Percentiles rank a stretch among this genome's conserved stretches.
Evolutionary conservation across 2,329 filamentous ascomycete genomes (phyloP).

Genomic region (Alternaria arborescens): DNA sequence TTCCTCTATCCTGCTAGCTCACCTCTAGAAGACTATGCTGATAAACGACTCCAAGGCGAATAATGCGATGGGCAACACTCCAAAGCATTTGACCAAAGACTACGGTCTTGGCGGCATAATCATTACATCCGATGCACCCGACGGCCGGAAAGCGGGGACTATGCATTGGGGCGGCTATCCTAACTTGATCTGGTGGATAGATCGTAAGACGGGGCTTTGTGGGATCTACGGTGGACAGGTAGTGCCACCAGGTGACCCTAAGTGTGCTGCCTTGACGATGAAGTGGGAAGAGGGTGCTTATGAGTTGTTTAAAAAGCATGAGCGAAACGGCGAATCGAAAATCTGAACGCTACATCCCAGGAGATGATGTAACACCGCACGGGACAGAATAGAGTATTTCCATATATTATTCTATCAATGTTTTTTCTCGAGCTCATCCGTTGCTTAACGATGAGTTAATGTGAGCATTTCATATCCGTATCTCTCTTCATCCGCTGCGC

Average conservation of each 20-base stretch:
- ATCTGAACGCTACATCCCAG: neutral
- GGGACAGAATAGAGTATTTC: neutral
- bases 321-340: neutral
- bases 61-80: constrained; percentile 37
- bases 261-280: constrained; percentile 19
- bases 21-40: too few relatives aligned
- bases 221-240: constrained; percentile 44
- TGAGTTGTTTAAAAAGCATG: constrained; percentile 1
- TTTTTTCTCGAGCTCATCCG: neutral
- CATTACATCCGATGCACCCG: constrained; percentile 24
- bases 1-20: neutral
- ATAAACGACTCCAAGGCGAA: constrained; percentile 17
- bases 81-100: constrained; percentile 28
- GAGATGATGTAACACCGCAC: neutral
- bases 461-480: neutral
- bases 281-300: constrained; percentile 30
- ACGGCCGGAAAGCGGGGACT: constrained; percentile 38
- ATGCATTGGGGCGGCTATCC: constrained; percentile 48
- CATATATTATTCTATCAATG: neutral
- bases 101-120: constrained; percentile 47
- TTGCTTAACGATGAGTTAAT: neutral
- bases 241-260: constrained; percentile 40
- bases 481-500: neutral
- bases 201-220: constrained; percentile 42
- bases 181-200: constrained; percentile 47